These are phyloP conservation scores for Penicillium diatomitis DNA, from an alignment of 495 filamentous ascomycete genomes.

Conservation along the genomic window DNA sequence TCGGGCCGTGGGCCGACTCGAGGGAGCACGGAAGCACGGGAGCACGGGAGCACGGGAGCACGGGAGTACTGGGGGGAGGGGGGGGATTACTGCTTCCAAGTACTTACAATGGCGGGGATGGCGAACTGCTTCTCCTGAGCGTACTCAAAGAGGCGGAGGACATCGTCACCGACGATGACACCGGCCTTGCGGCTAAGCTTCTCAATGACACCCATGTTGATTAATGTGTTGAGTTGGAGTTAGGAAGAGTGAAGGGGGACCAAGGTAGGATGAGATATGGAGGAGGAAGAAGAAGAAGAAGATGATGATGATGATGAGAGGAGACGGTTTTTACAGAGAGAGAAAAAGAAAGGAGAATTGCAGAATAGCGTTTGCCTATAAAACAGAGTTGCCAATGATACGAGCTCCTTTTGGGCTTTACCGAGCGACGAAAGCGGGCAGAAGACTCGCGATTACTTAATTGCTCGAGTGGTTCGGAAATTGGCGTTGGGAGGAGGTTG, in stretches of 20 bases:
- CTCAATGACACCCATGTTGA: constrained; percentile 56
- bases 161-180: constrained; percentile 83
- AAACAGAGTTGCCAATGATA: too few species aligned
- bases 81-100: not conserved
- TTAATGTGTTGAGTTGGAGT: constrained; percentile 16
- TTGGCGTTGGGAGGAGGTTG: too few species aligned
- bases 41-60: not conserved
- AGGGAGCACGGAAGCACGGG: not conserved
- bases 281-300: constrained; percentile 4
- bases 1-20: too few species aligned
- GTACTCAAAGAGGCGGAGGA: constrained; percentile 70
- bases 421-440: constrained; percentile 19
- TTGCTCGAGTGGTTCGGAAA: not conserved
- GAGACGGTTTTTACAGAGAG: not conserved
- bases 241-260: constrained; percentile 1
- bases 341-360: too few species aligned
- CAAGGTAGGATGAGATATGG: not conserved
- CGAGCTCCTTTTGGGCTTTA: too few species aligned
- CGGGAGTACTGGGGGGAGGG: too few species aligned
- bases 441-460: not conserved
- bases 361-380: too few species aligned
- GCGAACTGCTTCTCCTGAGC: constrained; percentile 77
- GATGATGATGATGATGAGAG: constrained; percentile 4
- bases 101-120: constrained; percentile 75
- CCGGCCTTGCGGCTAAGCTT: constrained; percentile 68